Conservation (phyloP, 1,284 basidiomycete species). For the Malassezia nana region DNA sequence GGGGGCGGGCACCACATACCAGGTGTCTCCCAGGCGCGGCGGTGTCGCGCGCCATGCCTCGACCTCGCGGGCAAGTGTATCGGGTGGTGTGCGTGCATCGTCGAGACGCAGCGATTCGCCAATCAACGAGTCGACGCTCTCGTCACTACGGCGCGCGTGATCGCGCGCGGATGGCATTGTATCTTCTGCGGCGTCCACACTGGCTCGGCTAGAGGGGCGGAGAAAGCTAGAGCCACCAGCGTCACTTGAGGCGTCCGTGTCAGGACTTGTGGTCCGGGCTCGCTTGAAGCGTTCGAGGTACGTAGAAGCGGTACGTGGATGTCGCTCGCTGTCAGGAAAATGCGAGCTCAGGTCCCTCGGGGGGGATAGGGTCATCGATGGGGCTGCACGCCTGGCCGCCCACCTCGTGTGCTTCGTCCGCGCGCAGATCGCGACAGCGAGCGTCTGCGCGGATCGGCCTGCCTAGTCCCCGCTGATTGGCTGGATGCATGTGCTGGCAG, state of each 20-base stretch:
- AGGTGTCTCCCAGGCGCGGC: slow-evolving; percentile 60
- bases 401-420: background rate
- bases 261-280: slow-evolving; percentile 15
- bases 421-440: background rate
- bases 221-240: background rate
- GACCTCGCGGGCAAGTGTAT: slow-evolving; percentile 9
- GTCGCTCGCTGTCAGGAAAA: background rate
- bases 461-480: background rate
- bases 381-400: background rate
- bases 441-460: background rate
- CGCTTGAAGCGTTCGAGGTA: slow-evolving; percentile 18
- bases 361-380: background rate
- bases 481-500: background rate
- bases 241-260: slow-evolving; percentile 15
- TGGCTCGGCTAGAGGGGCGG: background rate
- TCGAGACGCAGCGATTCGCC: slow-evolving; percentile 11
- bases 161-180: slow-evolving; percentile 3
- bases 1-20: slow-evolving; percentile 62
- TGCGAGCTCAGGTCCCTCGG: background rate
- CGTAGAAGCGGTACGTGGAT: background rate
- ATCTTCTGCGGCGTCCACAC: background rate
- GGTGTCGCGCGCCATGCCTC: slow-evolving; percentile 34
- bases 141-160: background rate
- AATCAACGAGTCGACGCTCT: slow-evolving; percentile 13
- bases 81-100: background rate